Evolutionary conservation across 1,139 yeast species (phyloP).

Genomic region (Yamadazyma oceani): DNA sequence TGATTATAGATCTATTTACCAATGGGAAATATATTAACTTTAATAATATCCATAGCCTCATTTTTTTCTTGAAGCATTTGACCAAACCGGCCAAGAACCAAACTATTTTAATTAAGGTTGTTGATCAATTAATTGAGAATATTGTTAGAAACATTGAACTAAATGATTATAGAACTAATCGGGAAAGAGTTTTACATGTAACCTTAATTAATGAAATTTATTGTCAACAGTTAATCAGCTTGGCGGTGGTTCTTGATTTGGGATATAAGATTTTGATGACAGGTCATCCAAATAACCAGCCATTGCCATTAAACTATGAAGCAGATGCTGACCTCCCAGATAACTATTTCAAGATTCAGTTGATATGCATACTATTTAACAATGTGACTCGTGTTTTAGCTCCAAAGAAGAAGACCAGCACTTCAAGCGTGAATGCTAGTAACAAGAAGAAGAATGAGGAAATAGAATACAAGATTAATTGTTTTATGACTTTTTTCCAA

Average conservation of each 20-base stretch:
- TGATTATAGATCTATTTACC: slow-evolving; percentile 54
- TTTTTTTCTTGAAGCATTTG: slow-evolving; percentile 41
- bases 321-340: slow-evolving; percentile 58
- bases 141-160: slow-evolving; percentile 66
- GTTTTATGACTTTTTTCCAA: slow-evolving; percentile 65
- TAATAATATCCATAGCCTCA: slow-evolving; percentile 52
- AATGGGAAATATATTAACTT: slow-evolving; percentile 64
- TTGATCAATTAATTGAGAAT: slow-evolving; percentile 69
- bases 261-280: slow-evolving; percentile 55
- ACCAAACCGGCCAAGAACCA: slow-evolving; percentile 28
- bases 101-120: slow-evolving; percentile 41
- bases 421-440: slow-evolving; percentile 11
- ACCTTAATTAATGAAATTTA: slow-evolving; percentile 61
- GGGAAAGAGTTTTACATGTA: slow-evolving; percentile 62
- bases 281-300: slow-evolving; percentile 69
- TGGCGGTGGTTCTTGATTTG: slow-evolving; percentile 50
- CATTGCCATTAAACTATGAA: slow-evolving; percentile 45
- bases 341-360: slow-evolving; percentile 70
- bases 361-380: slow-evolving; percentile 38
- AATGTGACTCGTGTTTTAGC: slow-evolving; percentile 1
- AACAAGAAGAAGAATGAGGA: slow-evolving; percentile 6
- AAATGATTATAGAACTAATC: slow-evolving; percentile 59
- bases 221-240: slow-evolving; percentile 48
- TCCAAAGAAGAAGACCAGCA: slow-evolving; percentile 4
- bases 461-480: slow-evolving; percentile 30